Evolutionary conservation across 371 early-diverging fungal species (phyloP).

Genomic region (Entomophthora muscae): DNA sequence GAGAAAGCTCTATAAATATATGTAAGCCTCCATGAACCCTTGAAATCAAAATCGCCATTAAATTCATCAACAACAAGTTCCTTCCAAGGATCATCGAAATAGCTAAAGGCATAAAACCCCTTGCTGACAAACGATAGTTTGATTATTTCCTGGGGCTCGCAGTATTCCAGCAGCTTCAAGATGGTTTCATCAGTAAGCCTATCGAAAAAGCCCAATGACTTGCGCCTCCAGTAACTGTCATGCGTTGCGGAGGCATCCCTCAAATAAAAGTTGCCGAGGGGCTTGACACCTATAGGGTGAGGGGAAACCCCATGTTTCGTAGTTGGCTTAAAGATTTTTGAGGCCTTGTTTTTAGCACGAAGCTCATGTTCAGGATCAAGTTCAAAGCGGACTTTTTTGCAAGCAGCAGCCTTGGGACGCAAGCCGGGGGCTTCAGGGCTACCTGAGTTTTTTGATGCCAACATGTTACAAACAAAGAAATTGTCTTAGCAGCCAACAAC

Average conservation of each 20-base stretch:
- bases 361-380: not conserved
- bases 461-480: too few species aligned
- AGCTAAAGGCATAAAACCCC: conserved; percentile 24
- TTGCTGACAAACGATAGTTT: conserved; percentile 18
- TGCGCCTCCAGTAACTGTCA: conserved; percentile 15
- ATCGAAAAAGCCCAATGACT: conserved; percentile 24
- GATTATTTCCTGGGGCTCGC: conserved; percentile 16
- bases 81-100: conserved; percentile 36
- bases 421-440: too few species aligned
- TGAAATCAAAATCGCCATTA: conserved; percentile 25
- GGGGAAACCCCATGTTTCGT: not conserved
- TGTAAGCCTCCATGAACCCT: conserved; percentile 26
- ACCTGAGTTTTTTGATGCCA: too few species aligned
- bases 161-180: conserved; percentile 18
- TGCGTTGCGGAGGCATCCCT: conserved; percentile 14
- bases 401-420: too few species aligned
- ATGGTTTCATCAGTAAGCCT: conserved; percentile 24
- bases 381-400: not conserved
- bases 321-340: not conserved
- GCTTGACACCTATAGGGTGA: conserved; percentile 39
- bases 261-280: conserved; percentile 33
- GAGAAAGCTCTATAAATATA: conserved; percentile 17
- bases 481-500: too few species aligned
- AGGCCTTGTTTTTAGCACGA: not conserved
- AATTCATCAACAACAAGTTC: conserved; percentile 20